These are phyloP conservation scores for Termitomyces sp. DNA, from an alignment of 768 basidiomycete species.

Conservation along the genomic window DNA sequence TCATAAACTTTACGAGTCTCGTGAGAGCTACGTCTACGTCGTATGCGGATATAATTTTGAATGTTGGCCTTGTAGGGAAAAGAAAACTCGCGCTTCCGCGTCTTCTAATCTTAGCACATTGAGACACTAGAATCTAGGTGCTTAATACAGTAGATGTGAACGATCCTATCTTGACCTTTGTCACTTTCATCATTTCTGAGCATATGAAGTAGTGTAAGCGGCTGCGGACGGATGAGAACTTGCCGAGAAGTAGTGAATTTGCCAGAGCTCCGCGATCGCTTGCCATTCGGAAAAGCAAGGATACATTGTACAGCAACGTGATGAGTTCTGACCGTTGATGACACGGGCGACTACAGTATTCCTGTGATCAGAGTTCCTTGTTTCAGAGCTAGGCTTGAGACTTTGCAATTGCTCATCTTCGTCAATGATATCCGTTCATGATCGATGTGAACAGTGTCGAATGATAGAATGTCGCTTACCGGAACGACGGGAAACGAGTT, in stretches of 20 bases:
- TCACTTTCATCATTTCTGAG: background rate
- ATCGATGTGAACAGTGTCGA: background rate
- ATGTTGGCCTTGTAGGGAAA: background rate
- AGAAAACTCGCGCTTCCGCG: background rate
- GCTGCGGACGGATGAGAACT: no score
- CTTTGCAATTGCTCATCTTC: background rate
- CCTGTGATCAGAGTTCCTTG: background rate
- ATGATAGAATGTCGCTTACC: background rate
- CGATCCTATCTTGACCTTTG: background rate
- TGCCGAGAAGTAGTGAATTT: background rate
- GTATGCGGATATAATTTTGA: background rate
- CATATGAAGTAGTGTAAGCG: no score
- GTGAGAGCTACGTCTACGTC: background rate
- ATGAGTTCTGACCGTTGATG: background rate
- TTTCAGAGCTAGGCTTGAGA: background rate
- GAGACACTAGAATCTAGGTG: background rate
- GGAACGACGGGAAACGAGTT: background rate
- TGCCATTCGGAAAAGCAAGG: no score
- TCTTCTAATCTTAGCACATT: background rate
- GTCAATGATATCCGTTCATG: background rate
- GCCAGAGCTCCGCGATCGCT: no score
- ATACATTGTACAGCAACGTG: background rate
- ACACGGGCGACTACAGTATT: background rate
- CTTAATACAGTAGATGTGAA: background rate
- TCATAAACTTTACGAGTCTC: background rate